Evolutionary conservation across 768 basidiomycete species (phyloP).

Genomic region (Mycena vitilis): DNA sequence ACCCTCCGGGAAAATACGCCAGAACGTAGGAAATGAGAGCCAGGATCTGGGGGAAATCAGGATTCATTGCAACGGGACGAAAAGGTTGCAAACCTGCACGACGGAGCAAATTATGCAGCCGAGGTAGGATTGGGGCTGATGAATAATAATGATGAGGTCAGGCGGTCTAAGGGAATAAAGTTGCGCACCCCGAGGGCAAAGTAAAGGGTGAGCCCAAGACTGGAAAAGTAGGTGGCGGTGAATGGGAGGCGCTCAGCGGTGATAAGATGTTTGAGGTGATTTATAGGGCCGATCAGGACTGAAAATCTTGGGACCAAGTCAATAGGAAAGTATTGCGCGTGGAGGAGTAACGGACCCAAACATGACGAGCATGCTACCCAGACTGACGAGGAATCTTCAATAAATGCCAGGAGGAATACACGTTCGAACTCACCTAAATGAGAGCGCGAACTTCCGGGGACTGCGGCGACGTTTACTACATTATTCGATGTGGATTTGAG

Average conservation of each 20-base stretch:
- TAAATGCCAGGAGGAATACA: background rate
- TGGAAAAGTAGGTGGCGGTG: slow-evolving; percentile 83
- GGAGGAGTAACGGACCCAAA: slow-evolving; percentile 71
- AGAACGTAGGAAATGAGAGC: slow-evolving; percentile 90
- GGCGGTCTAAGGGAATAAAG: slow-evolving; percentile 8
- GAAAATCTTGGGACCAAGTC: slow-evolving; percentile 67
- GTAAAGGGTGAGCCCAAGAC: slow-evolving; percentile 88
- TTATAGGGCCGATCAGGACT: slow-evolving; percentile 89
- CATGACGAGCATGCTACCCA: slow-evolving; percentile 96
- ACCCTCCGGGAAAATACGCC: slow-evolving; percentile 95
- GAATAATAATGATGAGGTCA: slow-evolving; percentile 6
- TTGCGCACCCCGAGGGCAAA: slow-evolving; percentile 87
- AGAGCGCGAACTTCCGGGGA: slow-evolving; percentile 91
- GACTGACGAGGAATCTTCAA: slow-evolving; percentile 51
- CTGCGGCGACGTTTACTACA: slow-evolving; percentile 53
- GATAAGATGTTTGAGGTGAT: slow-evolving; percentile 89
- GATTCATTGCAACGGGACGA: background rate
- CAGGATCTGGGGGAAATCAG: slow-evolving; percentile 62
- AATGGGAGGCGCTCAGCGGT: slow-evolving; percentile 89
- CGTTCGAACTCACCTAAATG: slow-evolving; percentile 70
- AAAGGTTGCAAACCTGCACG: slow-evolving; percentile 69
- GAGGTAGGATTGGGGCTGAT: slow-evolving; percentile 83
- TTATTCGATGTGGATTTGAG: background rate
- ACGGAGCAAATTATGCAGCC: slow-evolving; percentile 87
- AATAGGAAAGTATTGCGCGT: background rate